Evolutionary conservation across 345 rosid genomes (phyloP).

Genomic region (Cardamine resedifolia): DNA sequence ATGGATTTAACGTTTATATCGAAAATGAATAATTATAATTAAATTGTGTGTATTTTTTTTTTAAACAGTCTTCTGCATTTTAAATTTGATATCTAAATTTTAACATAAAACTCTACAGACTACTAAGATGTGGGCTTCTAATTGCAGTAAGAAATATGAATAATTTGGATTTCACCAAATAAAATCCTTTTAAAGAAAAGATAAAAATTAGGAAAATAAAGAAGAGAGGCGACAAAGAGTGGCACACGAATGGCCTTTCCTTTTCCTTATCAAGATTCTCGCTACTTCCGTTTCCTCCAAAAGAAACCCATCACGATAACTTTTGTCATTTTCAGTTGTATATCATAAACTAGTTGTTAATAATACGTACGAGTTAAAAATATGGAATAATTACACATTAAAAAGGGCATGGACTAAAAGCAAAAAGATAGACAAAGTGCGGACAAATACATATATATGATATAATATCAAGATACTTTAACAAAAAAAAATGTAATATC

Average conservation of each 20-base stretch:
- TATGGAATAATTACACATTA: not conserved
- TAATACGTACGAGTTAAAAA: not conserved
- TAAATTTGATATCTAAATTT: not conserved
- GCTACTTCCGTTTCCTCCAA: conserved; percentile 24
- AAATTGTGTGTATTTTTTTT: not conserved
- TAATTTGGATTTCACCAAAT: too few species aligned
- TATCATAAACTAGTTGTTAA: not conserved
- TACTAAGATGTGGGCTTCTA: not conserved
- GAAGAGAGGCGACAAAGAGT: conserved; percentile 27
- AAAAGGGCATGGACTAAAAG: not conserved
- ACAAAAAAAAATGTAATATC: not conserved
- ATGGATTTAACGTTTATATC: too few species aligned
- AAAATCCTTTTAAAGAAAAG: too few species aligned
- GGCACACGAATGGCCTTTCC: conserved; percentile 31
- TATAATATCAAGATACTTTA: not conserved
- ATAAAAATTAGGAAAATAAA: not conserved
- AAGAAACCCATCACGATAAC: conserved; percentile 18
- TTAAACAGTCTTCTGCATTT: not conserved
- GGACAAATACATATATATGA: not conserved
- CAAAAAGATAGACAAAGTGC: not conserved
- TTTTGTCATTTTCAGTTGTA: conserved; percentile 14
- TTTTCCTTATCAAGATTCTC: conserved; percentile 19
- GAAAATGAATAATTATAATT: not conserved
- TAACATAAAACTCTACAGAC: not conserved
- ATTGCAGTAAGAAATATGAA: not conserved